Conservation (phyloP, 1,284 basidiomycete species). For the Moniliophthora roreri region DNA sequence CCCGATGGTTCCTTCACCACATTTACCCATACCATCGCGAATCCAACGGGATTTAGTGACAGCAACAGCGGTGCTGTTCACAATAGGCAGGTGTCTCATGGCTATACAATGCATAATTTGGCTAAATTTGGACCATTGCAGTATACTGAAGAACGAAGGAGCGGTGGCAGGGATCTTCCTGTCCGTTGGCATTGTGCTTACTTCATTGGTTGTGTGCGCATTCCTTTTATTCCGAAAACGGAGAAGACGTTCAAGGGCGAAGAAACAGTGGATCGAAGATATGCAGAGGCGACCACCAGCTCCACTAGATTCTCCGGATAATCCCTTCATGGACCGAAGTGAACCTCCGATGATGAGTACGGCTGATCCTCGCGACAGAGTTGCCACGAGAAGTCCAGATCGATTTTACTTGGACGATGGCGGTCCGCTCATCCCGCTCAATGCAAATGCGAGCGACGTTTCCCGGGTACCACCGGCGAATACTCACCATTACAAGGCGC, state of each 20-base stretch:
- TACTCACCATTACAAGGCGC: not conserved
- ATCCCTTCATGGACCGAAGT: conserved; percentile 33
- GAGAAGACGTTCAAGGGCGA: conserved; percentile 31
- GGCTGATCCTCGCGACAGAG: conserved; percentile 11
- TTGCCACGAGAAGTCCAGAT: conserved; percentile 1
- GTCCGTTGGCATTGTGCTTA: conserved; percentile 44
- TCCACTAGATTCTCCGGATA: conserved; percentile 24
- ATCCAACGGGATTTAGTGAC: conserved; percentile 34
- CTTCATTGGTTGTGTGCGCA: conserved; percentile 33
- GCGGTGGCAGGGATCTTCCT: conserved; percentile 60
- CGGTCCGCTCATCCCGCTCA: conserved; percentile 5
- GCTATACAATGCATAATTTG: not conserved
- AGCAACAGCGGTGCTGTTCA: conserved; percentile 20
- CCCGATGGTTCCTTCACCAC: conserved; percentile 42
- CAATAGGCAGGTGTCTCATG: conserved; percentile 9
- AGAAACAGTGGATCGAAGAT: conserved; percentile 29
- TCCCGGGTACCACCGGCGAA: conserved; percentile 1
- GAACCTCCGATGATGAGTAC: conserved; percentile 21
- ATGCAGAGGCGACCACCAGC: conserved; percentile 35
- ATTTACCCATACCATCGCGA: conserved; percentile 48
- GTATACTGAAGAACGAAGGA: conserved; percentile 54
- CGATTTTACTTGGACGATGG: conserved; percentile 6
- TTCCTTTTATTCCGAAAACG: conserved; percentile 40
- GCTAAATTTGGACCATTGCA: conserved; percentile 20
- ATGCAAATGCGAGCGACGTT: conserved; percentile 1